These are phyloP conservation scores for Blastobotrys raffinosifermentans DNA, from an alignment of 1,139 yeast species.

Conservation along the genomic window DNA sequence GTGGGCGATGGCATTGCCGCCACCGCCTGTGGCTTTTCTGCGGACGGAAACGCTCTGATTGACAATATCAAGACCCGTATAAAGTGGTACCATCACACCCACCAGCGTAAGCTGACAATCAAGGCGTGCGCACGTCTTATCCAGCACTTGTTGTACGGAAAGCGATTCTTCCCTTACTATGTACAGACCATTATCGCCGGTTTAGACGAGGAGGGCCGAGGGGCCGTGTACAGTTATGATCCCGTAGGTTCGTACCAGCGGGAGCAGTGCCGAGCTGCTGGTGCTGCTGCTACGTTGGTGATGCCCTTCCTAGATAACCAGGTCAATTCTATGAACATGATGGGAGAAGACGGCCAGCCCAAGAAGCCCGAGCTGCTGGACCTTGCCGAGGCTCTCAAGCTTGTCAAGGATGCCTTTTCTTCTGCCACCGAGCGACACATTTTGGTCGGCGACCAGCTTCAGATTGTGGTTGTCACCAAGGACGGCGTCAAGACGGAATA, in stretches of 20 bases:
- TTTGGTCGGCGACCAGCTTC: constrained; percentile 95
- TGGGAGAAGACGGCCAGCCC: constrained; percentile 54
- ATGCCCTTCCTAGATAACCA: constrained; percentile 98
- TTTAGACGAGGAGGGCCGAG: constrained; percentile 87
- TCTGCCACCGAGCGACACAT: constrained; percentile 98
- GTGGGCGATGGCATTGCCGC: constrained; percentile 85
- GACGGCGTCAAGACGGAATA: constrained; percentile 85
- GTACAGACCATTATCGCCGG: constrained; percentile 95
- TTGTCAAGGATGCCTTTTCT: constrained; percentile 89
- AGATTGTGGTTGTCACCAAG: constrained; percentile 82
- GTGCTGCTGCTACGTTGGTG: constrained; percentile 91
- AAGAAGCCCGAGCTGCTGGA: constrained; percentile 50
- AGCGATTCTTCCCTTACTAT: constrained; percentile 94
- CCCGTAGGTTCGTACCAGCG: constrained; percentile 98
- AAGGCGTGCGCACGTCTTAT: constrained; percentile 83
- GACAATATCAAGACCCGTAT: constrained; percentile 69
- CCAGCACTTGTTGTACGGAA: constrained; percentile 85
- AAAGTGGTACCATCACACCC: constrained; percentile 92
- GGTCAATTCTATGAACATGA: constrained; percentile 90
- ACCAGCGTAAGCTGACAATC: constrained; percentile 64
- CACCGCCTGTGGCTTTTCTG: constrained; percentile 95
- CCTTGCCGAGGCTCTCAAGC: constrained; percentile 76
- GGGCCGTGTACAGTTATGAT: constrained; percentile 92
- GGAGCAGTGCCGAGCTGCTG: constrained; percentile 96
- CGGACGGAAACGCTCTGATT: constrained; percentile 85